phyloP scores from a whole-genome alignment of 768 basidiomycete genomes.

The Panaeolus cyanescens region DNA sequence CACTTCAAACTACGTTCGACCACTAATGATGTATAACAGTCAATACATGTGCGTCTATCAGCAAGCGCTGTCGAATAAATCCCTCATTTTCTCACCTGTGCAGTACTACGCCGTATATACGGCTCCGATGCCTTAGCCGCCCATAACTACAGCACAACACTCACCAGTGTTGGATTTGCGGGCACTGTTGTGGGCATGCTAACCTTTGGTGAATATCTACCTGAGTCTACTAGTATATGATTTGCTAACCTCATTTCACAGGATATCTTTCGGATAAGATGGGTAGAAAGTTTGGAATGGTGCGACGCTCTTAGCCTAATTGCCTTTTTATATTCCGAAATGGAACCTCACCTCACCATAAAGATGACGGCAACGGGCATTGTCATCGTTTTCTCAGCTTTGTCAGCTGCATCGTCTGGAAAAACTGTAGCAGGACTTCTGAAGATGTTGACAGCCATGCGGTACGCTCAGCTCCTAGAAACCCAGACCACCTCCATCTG shows the following conservation, averaged over 20 bases:
- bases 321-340: conserved; percentile 3
- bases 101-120: conserved; percentile 76
- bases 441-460: conserved; percentile 77
- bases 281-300: conserved; percentile 90
- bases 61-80: background rate
- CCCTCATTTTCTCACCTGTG: background rate
- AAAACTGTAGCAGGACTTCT: conserved; percentile 71
- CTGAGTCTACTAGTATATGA: background rate
- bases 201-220: conserved; percentile 54
- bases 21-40: conserved; percentile 41
- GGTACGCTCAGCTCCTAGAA: conserved; percentile 40
- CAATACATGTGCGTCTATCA: conserved; percentile 56
- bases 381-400: conserved; percentile 79
- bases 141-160: conserved; percentile 60
- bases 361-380: conserved; percentile 84
- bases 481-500: background rate
- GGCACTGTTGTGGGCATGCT: conserved; percentile 90
- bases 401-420: conserved; percentile 83
- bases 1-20: too few species aligned
- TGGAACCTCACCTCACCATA: conserved; percentile 9
- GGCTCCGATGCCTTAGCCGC: conserved; percentile 49
- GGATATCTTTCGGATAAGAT: conserved; percentile 82
- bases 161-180: conserved; percentile 77
- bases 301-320: conserved; percentile 30
- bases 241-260: conserved; percentile 13